Percentiles rank a stretch among this genome's conserved stretches.
phyloP scores from a whole-genome alignment of 192 early-diverging fungal genomes.

The Coemansia sp. region DNA sequence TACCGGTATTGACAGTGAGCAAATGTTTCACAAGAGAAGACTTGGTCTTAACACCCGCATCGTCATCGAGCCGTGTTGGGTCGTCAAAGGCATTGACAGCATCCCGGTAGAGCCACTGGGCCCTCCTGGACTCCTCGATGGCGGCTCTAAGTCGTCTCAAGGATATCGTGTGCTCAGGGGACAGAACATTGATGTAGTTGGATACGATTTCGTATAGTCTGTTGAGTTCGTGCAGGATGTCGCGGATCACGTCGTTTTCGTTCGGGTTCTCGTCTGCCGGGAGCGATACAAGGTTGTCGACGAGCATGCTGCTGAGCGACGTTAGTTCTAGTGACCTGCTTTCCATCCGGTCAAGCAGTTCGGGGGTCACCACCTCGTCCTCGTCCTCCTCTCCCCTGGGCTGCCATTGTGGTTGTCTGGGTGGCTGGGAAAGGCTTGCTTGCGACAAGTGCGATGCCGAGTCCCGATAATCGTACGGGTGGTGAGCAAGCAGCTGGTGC shows the following conservation, averaged over 20 bases:
- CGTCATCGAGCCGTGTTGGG: not conserved
- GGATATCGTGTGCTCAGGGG: not conserved
- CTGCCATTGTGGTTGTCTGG: too few species aligned
- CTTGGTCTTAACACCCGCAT: not conserved
- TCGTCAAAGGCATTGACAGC: conserved; percentile 10
- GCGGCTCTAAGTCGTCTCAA: conserved; percentile 7
- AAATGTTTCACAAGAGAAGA: not conserved
- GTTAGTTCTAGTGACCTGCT: conserved; percentile 17
- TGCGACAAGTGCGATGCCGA: too few species aligned
- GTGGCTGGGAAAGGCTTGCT: too few species aligned
- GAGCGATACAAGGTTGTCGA: conserved; percentile 26
- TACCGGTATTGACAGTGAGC: not conserved
- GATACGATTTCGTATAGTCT: not conserved
- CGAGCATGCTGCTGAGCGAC: conserved; percentile 27
- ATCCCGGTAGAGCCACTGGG: conserved; percentile 7
- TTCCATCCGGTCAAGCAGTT: conserved; percentile 16
- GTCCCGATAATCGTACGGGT: not conserved
- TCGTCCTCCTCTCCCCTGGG: too few species aligned
- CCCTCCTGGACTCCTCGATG: conserved; percentile 11
- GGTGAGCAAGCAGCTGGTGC: not conserved
- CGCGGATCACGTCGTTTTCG: conserved; percentile 18
- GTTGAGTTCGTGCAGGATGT: conserved; percentile 15
- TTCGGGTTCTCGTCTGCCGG: conserved; percentile 22
- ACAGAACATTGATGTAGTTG: conserved; percentile 9
- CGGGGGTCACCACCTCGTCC: not conserved